phyloP scores from a whole-genome alignment of 2,329 filamentous ascomycete genomes.

The Ophiosphaerella herpotricha region DNA sequence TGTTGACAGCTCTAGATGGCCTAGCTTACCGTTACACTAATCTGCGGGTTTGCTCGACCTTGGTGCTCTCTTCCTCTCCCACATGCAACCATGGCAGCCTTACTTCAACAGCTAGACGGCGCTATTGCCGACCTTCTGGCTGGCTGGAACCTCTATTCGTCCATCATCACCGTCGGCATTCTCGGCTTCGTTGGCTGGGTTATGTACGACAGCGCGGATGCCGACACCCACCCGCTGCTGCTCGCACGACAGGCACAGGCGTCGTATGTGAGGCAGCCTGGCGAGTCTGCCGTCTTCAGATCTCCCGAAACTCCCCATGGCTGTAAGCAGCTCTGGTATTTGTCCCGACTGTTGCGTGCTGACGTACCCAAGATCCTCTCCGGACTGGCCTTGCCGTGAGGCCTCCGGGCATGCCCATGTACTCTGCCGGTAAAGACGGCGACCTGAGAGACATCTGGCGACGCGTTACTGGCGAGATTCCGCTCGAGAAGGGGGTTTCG shows the following conservation, averaged over 20 bases:
- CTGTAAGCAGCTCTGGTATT: slow-evolving; percentile 44
- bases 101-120: slow-evolving; percentile 72
- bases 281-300: slow-evolving; percentile 84
- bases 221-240: slow-evolving; percentile 89
- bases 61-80: neutral
- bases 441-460: slow-evolving; percentile 93
- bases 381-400: slow-evolving; percentile 68
- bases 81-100: slow-evolving; percentile 42
- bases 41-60: neutral
- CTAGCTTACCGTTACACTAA: neutral
- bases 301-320: slow-evolving; percentile 85
- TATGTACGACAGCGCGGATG: slow-evolving; percentile 72
- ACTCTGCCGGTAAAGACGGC: slow-evolving; percentile 81
- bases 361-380: slow-evolving; percentile 39
- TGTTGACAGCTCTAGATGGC: neutral
- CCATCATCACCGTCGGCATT: slow-evolving; percentile 69
- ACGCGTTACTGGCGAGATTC: slow-evolving; percentile 66
- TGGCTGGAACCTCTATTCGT: slow-evolving; percentile 84
- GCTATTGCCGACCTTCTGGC: slow-evolving; percentile 70
- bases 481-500: slow-evolving; percentile 67
- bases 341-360: slow-evolving; percentile 11
- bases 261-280: slow-evolving; percentile 77
- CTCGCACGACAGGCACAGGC: slow-evolving; percentile 82
- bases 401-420: slow-evolving; percentile 77
- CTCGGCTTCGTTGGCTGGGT: slow-evolving; percentile 71